These are phyloP conservation scores for Lycium barbarum DNA, from an alignment of 257 asterid species.

Conservation along the genomic window DNA sequence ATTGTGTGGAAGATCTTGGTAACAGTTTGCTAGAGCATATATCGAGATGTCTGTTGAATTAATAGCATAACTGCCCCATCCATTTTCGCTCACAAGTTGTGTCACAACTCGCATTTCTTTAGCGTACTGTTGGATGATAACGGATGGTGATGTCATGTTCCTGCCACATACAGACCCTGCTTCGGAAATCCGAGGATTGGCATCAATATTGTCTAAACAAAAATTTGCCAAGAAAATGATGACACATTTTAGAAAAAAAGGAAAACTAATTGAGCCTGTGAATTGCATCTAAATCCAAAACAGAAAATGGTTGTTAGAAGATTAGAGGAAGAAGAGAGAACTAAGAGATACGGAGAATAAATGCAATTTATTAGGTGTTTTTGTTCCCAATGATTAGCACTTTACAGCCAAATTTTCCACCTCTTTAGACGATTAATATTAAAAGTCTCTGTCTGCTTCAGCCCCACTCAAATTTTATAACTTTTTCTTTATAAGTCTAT, in stretches of 20 bases:
- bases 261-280: background rate
- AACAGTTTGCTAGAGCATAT: conserved; percentile 67
- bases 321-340: background rate
- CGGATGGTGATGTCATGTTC: conserved; percentile 40
- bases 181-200: conserved; percentile 69
- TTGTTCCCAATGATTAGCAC: background rate
- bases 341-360: background rate
- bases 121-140: conserved; percentile 59
- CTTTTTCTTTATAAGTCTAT: no score
- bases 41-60: conserved; percentile 44
- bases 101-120: conserved; percentile 64
- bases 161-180: conserved; percentile 65
- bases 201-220: conserved; percentile 2
- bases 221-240: background rate
- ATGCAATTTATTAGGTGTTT: background rate
- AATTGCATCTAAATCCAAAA: conserved; percentile 17
- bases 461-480: background rate
- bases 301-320: background rate
- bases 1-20: conserved; percentile 57
- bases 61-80: conserved; percentile 50
- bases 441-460: background rate
- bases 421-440: no score
- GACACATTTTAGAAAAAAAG: background rate
- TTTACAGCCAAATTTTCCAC: conserved; percentile 5
- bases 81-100: conserved; percentile 48